Base-by-base conservation (phyloP, 2,329 filamentous ascomycete genomes). In the Xylariaceae sp. region DNA sequence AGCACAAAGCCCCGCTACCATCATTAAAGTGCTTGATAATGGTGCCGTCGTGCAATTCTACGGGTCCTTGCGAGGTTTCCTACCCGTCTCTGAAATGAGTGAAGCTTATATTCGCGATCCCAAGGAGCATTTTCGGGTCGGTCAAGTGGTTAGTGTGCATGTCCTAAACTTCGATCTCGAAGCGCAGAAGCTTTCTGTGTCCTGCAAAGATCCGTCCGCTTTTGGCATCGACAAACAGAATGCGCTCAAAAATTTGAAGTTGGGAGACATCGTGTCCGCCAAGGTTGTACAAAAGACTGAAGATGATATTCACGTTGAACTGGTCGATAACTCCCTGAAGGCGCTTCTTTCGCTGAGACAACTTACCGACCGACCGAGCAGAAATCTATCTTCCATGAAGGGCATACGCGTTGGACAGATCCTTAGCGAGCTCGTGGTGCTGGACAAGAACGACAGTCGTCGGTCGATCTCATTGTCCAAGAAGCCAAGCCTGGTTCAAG, bases 1-100 rank as follows among this genome's bases (percentile, higher is more conserved):
- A 10, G 82, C 86, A 69, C 88, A 92, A 65, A 85, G 87, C 32
- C 88, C 88, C 7, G 94, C 92, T 54, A 96, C 91, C 0, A 87
- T 99, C 60, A 80, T 95, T 61, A 95, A 88, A 59, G 77, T 99
- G 10, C 77, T 90, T 53, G 73, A 81, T 3, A 83, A 84, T 49
- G 94, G 94, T 55, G 94, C 94, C 10, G 83, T 92, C 16, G 87
- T 99, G 49, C 90, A 95, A 67, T 99, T 97, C 72, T 99, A 95
- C 65, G 90, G 90, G 16, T 74, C 78, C 8, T 77, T 99, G 18
- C 83, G 84, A 60, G 95, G 88, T 8, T 99, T 95, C 74, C 78
- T 99, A 51, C 94, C 94, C 2, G 86, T 95, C 0, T 89, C 89
- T 1, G 92, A 99, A 72, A 99, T 99, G 94, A 97, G 94, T 68